These are phyloP conservation scores for Lachnellula subtilissima DNA, from an alignment of 2,329 filamentous ascomycete genomes.

Conservation along the genomic window DNA sequence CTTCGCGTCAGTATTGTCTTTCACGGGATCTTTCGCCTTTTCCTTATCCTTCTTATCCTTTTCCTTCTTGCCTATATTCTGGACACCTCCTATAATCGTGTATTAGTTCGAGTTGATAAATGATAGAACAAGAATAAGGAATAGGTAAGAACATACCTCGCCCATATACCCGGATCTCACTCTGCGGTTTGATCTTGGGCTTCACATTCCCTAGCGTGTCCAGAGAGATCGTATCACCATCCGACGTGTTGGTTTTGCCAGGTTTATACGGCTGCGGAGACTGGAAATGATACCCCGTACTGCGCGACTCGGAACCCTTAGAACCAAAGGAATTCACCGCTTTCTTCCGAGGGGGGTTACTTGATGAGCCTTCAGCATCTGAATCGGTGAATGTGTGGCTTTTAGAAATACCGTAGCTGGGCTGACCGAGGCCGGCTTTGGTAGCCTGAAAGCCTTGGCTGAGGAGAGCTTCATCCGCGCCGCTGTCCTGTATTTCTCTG, in stretches of 20 bases:
- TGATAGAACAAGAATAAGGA: background rate
- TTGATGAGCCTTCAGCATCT: no score
- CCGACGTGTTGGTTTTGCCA: background rate
- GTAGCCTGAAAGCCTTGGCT: conserved; percentile 4
- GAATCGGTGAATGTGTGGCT: no score
- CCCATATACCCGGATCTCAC: conserved; percentile 48
- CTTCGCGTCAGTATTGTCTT: conserved; percentile 34
- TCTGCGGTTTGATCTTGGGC: conserved; percentile 42
- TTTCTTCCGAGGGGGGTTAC: background rate
- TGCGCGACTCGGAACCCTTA: background rate
- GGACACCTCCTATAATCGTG: conserved; percentile 37
- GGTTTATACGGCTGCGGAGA: conserved; percentile 3
- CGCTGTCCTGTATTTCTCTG: conserved; percentile 30
- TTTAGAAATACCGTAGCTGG: background rate
- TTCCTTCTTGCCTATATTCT: conserved; percentile 42
- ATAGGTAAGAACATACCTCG: conserved; percentile 41
- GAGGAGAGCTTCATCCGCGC: conserved; percentile 1
- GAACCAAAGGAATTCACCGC: background rate
- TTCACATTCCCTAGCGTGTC: conserved; percentile 37
- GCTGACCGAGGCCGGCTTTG: background rate
- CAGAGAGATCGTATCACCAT: conserved; percentile 3
- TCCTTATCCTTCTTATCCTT: conserved; percentile 9
- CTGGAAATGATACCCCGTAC: conserved; percentile 5
- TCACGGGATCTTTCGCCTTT: conserved; percentile 4
- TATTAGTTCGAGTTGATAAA: conserved; percentile 1